These are phyloP conservation scores for Melastoma candidum DNA, from an alignment of 441 rosid species.

Conservation along the genomic window DNA sequence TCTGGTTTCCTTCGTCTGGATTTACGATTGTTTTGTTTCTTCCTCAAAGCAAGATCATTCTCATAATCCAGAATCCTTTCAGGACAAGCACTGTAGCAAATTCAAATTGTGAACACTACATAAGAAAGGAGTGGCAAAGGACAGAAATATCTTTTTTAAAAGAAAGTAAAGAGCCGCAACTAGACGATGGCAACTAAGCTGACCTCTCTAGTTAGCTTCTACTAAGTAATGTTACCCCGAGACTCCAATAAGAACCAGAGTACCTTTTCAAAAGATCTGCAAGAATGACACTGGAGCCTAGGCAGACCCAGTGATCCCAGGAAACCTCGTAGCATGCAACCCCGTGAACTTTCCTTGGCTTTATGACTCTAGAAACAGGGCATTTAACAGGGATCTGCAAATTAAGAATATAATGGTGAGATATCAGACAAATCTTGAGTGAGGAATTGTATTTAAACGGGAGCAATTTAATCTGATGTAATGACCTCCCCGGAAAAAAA, in stretches of 20 bases:
- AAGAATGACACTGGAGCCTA: constrained; percentile 56
- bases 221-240: too few relatives aligned
- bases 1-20: constrained; percentile 32
- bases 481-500: constrained; percentile 3
- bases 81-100: constrained; percentile 66
- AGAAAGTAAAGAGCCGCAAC: neutral
- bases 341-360: constrained; percentile 55
- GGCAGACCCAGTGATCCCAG: constrained; percentile 59
- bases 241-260: neutral
- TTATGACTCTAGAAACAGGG: constrained; percentile 62
- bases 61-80: constrained; percentile 65
- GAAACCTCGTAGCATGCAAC: constrained; percentile 68
- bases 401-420: too few relatives aligned
- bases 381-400: constrained; percentile 62
- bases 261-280: constrained; percentile 80
- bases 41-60: constrained; percentile 40
- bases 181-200: neutral
- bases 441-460: too few relatives aligned
- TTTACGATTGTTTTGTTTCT: constrained; percentile 37
- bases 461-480: neutral
- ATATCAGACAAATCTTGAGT: too few relatives aligned
- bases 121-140: neutral
- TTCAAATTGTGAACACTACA: neutral
- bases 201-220: neutral
- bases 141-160: neutral